Conservation (phyloP, 768 basidiomycete species). For the Exidia glandulosa region DNA sequence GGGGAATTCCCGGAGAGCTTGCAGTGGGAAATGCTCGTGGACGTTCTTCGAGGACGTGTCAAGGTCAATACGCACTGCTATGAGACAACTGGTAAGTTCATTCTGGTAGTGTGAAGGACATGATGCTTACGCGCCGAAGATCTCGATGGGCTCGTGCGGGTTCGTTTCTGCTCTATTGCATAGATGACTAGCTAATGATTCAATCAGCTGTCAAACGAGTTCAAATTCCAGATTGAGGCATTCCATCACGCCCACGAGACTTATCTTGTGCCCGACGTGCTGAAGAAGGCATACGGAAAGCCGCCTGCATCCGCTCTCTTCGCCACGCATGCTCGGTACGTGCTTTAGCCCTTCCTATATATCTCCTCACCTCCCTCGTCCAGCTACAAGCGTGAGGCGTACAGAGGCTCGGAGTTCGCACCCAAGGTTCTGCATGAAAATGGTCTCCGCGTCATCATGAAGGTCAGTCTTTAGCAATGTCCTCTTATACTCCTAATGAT, state of each 20-base stretch:
- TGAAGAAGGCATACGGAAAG: constrained; percentile 65
- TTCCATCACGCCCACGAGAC: constrained; percentile 86
- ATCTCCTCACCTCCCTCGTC: not conserved
- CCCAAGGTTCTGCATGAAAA: constrained; percentile 60
- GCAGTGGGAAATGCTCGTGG: constrained; percentile 70
- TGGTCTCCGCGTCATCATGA: constrained; percentile 62
- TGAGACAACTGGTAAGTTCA: no score
- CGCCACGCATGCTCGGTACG: constrained; percentile 54
- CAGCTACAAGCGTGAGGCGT: constrained; percentile 61
- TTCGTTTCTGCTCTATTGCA: no score
- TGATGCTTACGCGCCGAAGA: no score
- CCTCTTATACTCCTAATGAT: no score
- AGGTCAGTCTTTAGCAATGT: constrained; percentile 38
- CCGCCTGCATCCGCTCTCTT: constrained; percentile 72
- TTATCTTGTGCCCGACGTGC: constrained; percentile 72
- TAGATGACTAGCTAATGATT: no score
- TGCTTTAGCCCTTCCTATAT: not conserved
- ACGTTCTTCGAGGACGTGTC: constrained; percentile 77
- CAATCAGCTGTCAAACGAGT: constrained; percentile 86
- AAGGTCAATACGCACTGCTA: constrained; percentile 62
- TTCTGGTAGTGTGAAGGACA: no score
- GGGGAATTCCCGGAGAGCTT: constrained; percentile 59
- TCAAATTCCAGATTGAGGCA: constrained; percentile 70
- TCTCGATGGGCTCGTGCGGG: no score
- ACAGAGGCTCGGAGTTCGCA: constrained; percentile 70